Base-by-base conservation (phyloP, 23 red algal species). In the Gracilaria domingensis region DNA sequence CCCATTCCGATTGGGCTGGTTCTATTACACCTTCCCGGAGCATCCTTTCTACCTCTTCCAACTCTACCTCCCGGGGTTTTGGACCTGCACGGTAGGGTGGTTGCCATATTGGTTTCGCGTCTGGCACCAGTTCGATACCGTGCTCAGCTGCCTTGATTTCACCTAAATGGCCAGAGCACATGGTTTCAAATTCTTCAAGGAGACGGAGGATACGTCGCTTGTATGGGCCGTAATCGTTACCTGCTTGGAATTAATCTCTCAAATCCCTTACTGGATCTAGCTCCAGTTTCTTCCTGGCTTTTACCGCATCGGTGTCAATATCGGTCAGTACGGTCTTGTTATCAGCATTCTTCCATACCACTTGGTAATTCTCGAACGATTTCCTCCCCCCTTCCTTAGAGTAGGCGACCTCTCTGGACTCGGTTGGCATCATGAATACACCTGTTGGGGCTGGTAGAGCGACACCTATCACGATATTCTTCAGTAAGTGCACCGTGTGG, bases 401-500 rank as follows among this genome's bases (percentile, higher is more conserved):
- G 42, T 4, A 7, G 42, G 42, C 42, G 42, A 45, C 42, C 42
- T 45, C 42, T 4, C 42, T 11, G 5, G 11, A 45, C 42, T 4
- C 11, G 11, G 42, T 4, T 45, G 42, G 11, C 7, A 30, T 25
- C 35, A 12, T 74, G 42, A 74, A 42, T 8, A 74, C 67, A 20
- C 67, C 67, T 40, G 7, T 7, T 21, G 67, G 26, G 18, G 25
- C 67, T 30, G 35, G 26, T 8, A 74, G 25, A 18, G 18, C 26
- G 35, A 74, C 18, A 28, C 35, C 0, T 18, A 74, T 74, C 6
- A 30, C 25, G 35, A 25, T 32, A 74, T 20, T 35, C 37, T 78
- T 78, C 12, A 36, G 73, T 78, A 78, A 53, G 35, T 37, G 45
- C 30, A 78, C 73, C 2, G 13, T 25, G 37, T 53, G 73, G 28